These are phyloP conservation scores for Cenchrus americanus DNA, from an alignment of 176 grass and related monocot species.

Conservation along the genomic window DNA sequence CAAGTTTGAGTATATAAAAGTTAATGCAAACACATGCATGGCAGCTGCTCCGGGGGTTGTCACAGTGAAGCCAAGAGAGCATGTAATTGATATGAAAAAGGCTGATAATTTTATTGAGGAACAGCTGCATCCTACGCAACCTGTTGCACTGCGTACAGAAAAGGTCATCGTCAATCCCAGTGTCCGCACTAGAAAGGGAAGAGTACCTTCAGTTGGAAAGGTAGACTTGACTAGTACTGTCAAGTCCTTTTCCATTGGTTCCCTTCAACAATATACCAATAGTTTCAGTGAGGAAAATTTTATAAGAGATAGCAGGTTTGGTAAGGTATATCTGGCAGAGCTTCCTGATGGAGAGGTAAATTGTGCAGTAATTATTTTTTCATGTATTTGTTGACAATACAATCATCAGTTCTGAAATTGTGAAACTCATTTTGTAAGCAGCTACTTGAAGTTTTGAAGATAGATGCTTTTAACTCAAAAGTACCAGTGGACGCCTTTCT, in stretches of 20 bases:
- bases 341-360: slow-evolving; percentile 88
- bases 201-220: slow-evolving; percentile 49
- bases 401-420: slow-evolving; percentile 39
- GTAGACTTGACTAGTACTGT: slow-evolving; percentile 61
- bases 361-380: slow-evolving; percentile 22
- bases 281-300: slow-evolving; percentile 90
- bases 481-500: slow-evolving; percentile 81
- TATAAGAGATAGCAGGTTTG: slow-evolving; percentile 80
- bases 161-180: slow-evolving; percentile 54
- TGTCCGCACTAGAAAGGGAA: slow-evolving; percentile 54
- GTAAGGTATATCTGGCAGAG: slow-evolving; percentile 86
- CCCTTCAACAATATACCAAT: slow-evolving; percentile 88
- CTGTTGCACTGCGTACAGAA: slow-evolving; percentile 38
- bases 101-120: slow-evolving; percentile 52
- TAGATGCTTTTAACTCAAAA: slow-evolving; percentile 71
- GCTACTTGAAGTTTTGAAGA: slow-evolving; percentile 94
- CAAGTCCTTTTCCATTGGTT: slow-evolving; percentile 78
- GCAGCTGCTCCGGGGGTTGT: slow-evolving; percentile 43
- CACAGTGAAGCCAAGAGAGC: slow-evolving; percentile 58
- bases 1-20: slow-evolving; percentile 15
- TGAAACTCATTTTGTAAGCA: slow-evolving; percentile 40
- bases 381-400: slow-evolving; percentile 23
- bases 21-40: slow-evolving; percentile 32
- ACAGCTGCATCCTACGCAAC: slow-evolving; percentile 43
- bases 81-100: slow-evolving; percentile 71